Conservation (phyloP, 1,139 yeast species). For the Hemisphaericaspora subhashii region DNA sequence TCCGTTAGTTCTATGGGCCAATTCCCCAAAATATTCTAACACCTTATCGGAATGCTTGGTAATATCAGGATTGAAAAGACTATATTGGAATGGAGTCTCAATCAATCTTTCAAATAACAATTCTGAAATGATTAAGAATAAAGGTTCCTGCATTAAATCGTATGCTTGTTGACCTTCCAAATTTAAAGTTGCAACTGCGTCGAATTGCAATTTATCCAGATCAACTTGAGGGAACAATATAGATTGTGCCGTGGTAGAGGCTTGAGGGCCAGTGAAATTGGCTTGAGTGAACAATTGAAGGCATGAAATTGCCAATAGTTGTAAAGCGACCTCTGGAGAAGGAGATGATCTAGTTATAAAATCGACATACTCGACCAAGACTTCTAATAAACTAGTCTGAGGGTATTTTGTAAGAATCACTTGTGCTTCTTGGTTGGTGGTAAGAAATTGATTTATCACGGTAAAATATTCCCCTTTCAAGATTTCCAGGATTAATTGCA, state of each 20-base stretch:
- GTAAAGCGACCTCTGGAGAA: constrained; percentile 25
- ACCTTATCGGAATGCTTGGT: constrained; percentile 18
- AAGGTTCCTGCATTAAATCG: constrained; percentile 56
- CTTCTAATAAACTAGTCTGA: constrained; percentile 17
- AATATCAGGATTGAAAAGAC: constrained; percentile 21
- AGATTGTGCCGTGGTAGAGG: constrained; percentile 37
- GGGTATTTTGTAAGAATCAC: constrained; percentile 22
- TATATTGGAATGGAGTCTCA: constrained; percentile 26
- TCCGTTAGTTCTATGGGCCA: constrained; percentile 19
- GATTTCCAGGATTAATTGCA: constrained; percentile 6
- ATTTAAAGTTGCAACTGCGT: constrained; percentile 40
- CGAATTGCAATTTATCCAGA: constrained; percentile 27
- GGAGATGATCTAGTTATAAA: not conserved
- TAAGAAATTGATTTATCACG: constrained; percentile 12
- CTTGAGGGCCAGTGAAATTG: constrained; percentile 83
- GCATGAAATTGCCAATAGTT: constrained; percentile 52
- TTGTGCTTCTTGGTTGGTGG: constrained; percentile 14
- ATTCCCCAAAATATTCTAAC: constrained; percentile 21
- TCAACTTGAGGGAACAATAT: constrained; percentile 34
- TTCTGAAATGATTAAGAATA: constrained; percentile 49
- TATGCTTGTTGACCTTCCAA: constrained; percentile 67
- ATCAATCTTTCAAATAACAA: constrained; percentile 52
- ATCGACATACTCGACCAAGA: constrained; percentile 22
- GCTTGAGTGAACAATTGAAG: constrained; percentile 71
- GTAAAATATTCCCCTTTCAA: constrained; percentile 11